phyloP scores from a whole-genome alignment of 768 basidiomycete species.

The Suillus tomentosus region DNA sequence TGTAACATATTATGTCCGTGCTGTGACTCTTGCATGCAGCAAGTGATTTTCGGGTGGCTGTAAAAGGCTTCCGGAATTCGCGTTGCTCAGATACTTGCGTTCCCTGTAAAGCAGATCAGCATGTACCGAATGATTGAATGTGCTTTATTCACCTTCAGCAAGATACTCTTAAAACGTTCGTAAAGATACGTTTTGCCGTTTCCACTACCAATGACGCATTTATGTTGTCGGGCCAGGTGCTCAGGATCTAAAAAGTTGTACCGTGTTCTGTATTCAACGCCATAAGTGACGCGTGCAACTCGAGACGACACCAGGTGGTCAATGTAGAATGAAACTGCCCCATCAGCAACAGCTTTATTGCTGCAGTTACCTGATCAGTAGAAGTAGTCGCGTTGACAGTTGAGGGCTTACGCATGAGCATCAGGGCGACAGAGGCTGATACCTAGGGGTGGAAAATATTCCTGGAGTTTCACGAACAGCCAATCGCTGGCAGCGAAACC shows the following conservation, averaged over 20 bases:
- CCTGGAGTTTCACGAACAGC: slow-evolving; percentile 43
- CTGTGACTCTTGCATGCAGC: neutral
- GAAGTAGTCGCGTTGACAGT: too few species aligned
- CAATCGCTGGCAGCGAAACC: slow-evolving; percentile 52
- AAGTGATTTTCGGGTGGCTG: neutral
- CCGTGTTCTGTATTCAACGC: slow-evolving; percentile 28
- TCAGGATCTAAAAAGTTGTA: slow-evolving; percentile 37
- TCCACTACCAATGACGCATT: slow-evolving; percentile 19
- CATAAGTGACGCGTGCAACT: slow-evolving; percentile 44
- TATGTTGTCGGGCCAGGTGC: slow-evolving; percentile 36
- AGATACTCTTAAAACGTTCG: slow-evolving; percentile 38
- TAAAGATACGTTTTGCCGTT: slow-evolving; percentile 34
- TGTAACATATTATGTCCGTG: slow-evolving; percentile 9
- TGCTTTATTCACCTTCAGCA: slow-evolving; percentile 33
- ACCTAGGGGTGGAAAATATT: slow-evolving; percentile 36
- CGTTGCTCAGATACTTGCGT: slow-evolving; percentile 15
- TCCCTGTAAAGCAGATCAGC: slow-evolving; percentile 25
- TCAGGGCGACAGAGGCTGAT: slow-evolving; percentile 49
- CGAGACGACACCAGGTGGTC: slow-evolving; percentile 48
- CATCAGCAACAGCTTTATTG: slow-evolving; percentile 53
- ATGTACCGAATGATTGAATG: neutral
- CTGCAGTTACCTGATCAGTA: slow-evolving; percentile 22
- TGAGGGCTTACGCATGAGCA: slow-evolving; percentile 45
- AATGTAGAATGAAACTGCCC: slow-evolving; percentile 41
- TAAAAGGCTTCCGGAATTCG: slow-evolving; percentile 11